Base-by-base conservation (phyloP, 345 rosid genomes). In the Microcos paniculata region DNA sequence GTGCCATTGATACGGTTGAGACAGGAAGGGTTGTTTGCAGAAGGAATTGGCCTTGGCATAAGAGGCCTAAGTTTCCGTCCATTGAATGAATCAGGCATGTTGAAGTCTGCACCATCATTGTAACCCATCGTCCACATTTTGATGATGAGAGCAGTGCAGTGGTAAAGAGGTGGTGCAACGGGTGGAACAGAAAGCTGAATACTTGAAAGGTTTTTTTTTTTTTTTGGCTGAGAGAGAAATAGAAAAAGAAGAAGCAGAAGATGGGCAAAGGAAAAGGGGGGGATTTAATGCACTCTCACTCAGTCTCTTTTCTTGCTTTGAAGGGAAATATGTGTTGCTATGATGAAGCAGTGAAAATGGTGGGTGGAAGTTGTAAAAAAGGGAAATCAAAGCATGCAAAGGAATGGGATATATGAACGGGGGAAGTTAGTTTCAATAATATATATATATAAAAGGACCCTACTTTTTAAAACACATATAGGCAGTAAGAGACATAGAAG, bases 121-220 rank as follows among this genome's bases (percentile, higher is more conserved):
- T 87, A 95, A 72, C 90, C 99, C 94, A 95, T 87, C 90, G 83
- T 95, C 98, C 98, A 93, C 98, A 93, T 95, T 77, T 84, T 80
- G 5, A 7, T 16, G 8, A 67, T 30, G 23, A n/a, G 14, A 28
- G 52, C 35, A n/a, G n/a, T n/a, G 53, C 13, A 21, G 6, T 24
- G 8, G 0, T 8, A 38, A 52, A n/a, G n/a, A n/a, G n/a, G n/a
- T n/a, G n/a, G n/a, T n/a, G n/a, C n/a, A n/a, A n/a, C n/a, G n/a
- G n/a, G n/a, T n/a, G n/a, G n/a, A n/a, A n/a, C n/a, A n/a, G n/a
- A n/a, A n/a, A n/a, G n/a, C n/a, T n/a, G n/a, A n/a, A n/a, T n/a
- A n/a, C n/a, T n/a, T n/a, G n/a, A n/a, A n/a, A n/a, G n/a, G n/a
- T n/a, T n/a, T n/a, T n/a, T n/a, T n/a, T n/a, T n/a, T n/a, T n/a